A percentile compares a stretch with the other conserved stretches of the same genome.
These are phyloP conservation scores for Rostrohypoxylon terebratum DNA, from an alignment of 495 filamentous ascomycete genomes.

Conservation along the genomic window DNA sequence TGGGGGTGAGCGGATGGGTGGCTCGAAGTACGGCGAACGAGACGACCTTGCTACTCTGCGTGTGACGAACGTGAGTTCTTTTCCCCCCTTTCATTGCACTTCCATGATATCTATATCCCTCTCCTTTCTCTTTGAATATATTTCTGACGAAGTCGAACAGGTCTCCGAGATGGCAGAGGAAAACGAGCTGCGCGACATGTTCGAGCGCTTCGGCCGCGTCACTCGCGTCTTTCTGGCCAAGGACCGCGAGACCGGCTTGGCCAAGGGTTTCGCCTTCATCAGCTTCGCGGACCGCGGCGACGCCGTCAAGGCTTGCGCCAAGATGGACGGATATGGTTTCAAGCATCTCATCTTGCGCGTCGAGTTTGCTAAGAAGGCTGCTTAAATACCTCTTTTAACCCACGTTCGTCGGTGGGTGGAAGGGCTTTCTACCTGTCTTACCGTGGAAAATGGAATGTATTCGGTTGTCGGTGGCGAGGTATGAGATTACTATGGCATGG, in stretches of 20 bases:
- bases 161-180: slow-evolving; percentile 98
- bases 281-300: slow-evolving; percentile 90
- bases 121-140: neutral
- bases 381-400: slow-evolving; percentile 35
- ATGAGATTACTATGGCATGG: neutral
- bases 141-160: slow-evolving; percentile 55
- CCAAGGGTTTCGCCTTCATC: slow-evolving; percentile 99
- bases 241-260: slow-evolving; percentile 91
- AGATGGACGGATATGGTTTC: slow-evolving; percentile 97
- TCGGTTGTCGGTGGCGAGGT: neutral
- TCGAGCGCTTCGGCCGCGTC: slow-evolving; percentile 95
- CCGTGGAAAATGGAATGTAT: neutral
- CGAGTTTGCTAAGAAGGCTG: slow-evolving; percentile 88
- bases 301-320: slow-evolving; percentile 90
- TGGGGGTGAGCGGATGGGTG: slow-evolving; percentile 89
- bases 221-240: slow-evolving; percentile 97
- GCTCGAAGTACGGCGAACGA: slow-evolving; percentile 84
- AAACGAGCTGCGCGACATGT: slow-evolving; percentile 92
- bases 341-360: slow-evolving; percentile 90
- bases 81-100: neutral
- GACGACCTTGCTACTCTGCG: slow-evolving; percentile 96
- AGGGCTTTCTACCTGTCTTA: neutral
- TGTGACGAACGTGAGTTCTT: slow-evolving; percentile 89
- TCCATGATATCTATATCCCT: too few relatives aligned
- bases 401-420: neutral